Conservation (phyloP, 1,139 yeast genomes). For the Entelexis paramagnoliae region DNA sequence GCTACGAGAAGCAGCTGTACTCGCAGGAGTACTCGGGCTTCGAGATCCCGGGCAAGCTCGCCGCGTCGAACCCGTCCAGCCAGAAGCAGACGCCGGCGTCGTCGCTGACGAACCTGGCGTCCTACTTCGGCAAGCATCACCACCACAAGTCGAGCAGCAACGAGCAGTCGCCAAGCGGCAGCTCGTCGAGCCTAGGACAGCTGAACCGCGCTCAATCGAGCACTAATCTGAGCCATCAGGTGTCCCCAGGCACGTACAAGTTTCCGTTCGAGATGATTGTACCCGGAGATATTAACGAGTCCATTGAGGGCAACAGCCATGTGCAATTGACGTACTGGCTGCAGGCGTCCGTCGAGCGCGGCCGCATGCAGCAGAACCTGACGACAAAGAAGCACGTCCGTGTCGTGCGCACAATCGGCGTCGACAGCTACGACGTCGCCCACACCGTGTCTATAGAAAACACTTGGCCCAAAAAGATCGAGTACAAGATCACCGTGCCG, state of each 20-base stretch:
- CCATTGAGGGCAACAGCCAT: slow-evolving; percentile 83
- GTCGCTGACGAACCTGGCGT: slow-evolving; percentile 24
- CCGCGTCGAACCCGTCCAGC: slow-evolving; percentile 15
- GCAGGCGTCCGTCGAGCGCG: slow-evolving; percentile 74
- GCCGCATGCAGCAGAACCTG: slow-evolving; percentile 59
- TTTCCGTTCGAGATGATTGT: slow-evolving; percentile 78
- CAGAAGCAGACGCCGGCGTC: slow-evolving; percentile 24
- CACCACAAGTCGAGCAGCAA: slow-evolving; percentile 3
- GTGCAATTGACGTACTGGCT: slow-evolving; percentile 69
- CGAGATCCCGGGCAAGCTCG: slow-evolving; percentile 34
- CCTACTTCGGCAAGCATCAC: slow-evolving; percentile 21
- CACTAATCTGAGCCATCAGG: slow-evolving; percentile 13
- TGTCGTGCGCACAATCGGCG: slow-evolving; percentile 76
- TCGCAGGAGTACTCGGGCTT: slow-evolving; percentile 69
- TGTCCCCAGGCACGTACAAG: slow-evolving; percentile 64
- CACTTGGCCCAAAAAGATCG: slow-evolving; percentile 92
- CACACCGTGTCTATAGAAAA: slow-evolving; percentile 93
- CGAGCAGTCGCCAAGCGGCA: slow-evolving; percentile 13
- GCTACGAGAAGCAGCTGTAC: slow-evolving; percentile 55
- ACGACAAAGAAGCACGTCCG: slow-evolving; percentile 64
- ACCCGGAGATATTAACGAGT: slow-evolving; percentile 80
- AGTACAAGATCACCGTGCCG: slow-evolving; percentile 78
- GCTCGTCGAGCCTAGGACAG: slow-evolving; percentile 2
- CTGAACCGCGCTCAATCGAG: slow-evolving; percentile 9
- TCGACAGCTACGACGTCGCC: slow-evolving; percentile 77